Evolutionary conservation across 257 asterid genomes (phyloP), one percentile per base, ranked within the genome.

Genomic region (Rubia yunnanensis): DNA sequence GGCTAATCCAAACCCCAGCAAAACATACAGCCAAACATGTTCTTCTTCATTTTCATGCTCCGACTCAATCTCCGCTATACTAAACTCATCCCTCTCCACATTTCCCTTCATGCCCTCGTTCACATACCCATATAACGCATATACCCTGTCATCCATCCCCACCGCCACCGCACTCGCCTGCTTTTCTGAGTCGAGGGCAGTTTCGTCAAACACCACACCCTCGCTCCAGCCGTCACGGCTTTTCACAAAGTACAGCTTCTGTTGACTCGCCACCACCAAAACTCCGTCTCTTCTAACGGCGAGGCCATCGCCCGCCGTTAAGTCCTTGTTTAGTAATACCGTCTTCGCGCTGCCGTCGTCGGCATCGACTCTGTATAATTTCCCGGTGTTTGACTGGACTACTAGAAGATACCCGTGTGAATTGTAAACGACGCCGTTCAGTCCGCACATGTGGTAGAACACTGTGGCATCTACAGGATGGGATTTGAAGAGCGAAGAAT

Each of bases 191-290:
- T 83, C 95, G 13, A 92, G 91, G 79, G 83, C 72, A 70, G 88
- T 87, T 83, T 92, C 97, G 86, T 92, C 98, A 80, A 77, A 89
- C 65, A 92, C 94, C 5, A 53, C 87, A 0, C 94, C 95, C 60
- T 81, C 78, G 48, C 82, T 71, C 98, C 98, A 92, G 63, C 94
- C 79, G 28, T 92, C 95, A n/a, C 68, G 78, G 32, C 97, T 89
- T 73, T 78, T 82, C 44, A 89, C 18, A 31, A 73, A 89, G 32
- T 81, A 80, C 69, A 86, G 9, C 70, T 76, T 89, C 3, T 73
- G 70, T 70, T 67, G 78, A 23, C 92, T 84, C 36, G 85, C 94
- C n/a, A 83, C 92, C 80, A 86, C 59, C 20, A 87, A 78, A 57
- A 83, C 84, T 63, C 97, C 97, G 82, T 92, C 96, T 0, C 54